Conservation (phyloP, 306 rosid genomes). For the Castanea crenata region DNA sequence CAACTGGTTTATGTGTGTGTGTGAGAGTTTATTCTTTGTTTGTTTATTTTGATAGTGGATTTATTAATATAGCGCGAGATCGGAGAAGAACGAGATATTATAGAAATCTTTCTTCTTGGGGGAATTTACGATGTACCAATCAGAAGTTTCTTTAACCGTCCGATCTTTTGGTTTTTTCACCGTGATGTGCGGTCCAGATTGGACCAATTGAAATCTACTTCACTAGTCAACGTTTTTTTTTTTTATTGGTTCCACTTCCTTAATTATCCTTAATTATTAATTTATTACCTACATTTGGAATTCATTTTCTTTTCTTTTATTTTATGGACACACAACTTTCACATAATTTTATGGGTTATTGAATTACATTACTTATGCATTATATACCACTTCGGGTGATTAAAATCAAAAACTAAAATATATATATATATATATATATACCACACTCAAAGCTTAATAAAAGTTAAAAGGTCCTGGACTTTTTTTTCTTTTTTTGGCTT, state of each 20-base stretch:
- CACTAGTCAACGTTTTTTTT: neutral
- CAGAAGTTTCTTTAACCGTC: slow-evolving; percentile 12
- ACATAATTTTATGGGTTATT: no score
- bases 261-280: neutral
- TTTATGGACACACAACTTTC: no score
- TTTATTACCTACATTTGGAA: no score
- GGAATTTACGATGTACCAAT: slow-evolving; percentile 2
- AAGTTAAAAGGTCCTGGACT: no score
- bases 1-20: neutral
- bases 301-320: no score
- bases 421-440: no score
- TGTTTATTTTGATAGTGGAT: neutral
- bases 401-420: no score
- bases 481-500: no score
- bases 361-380: no score
- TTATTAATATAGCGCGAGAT: neutral
- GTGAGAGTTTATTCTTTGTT: slow-evolving; percentile 8
- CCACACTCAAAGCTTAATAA: no score
- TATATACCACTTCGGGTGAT: no score
- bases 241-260: neutral
- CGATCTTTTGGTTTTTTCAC: neutral
- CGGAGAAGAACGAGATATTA: slow-evolving; percentile 7
- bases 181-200: slow-evolving; percentile 13
- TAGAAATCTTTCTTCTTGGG: slow-evolving; percentile 5
- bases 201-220: neutral